Evolutionary conservation across 768 basidiomycete species (phyloP).

Genomic region (Russula compacta): DNA sequence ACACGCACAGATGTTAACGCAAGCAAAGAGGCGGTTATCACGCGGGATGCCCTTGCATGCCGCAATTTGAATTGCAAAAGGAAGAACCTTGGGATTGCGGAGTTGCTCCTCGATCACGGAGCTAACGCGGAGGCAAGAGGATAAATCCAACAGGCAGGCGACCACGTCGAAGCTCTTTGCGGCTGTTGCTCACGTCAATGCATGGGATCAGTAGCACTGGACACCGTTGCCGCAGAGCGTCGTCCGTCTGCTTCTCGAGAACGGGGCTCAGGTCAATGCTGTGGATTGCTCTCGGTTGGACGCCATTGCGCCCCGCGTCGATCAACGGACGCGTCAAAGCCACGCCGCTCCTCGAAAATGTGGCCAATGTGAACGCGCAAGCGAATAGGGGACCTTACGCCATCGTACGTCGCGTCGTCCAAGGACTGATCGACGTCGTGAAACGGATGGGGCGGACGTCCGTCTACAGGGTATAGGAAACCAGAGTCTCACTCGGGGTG

Average conservation of each 20-base stretch:
- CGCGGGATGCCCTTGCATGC: neutral
- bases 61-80: neutral
- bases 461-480: neutral
- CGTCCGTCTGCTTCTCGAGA: neutral
- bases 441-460: neutral
- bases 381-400: neutral
- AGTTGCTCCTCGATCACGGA: neutral
- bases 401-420: neutral
- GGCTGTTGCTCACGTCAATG: neutral
- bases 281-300: neutral
- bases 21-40: neutral
- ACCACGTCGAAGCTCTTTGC: neutral
- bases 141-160: neutral
- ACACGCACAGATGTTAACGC: neutral
- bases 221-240: neutral
- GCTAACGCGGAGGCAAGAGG: neutral
- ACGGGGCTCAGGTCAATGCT: constrained; percentile 2
- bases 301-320: neutral
- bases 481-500: neutral
- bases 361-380: neutral
- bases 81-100: neutral
- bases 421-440: neutral
- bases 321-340: neutral
- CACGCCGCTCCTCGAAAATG: neutral
- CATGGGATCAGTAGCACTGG: neutral